Conservation (phyloP, 805 yeast species). For the Allodekkera sacchari region DNA sequence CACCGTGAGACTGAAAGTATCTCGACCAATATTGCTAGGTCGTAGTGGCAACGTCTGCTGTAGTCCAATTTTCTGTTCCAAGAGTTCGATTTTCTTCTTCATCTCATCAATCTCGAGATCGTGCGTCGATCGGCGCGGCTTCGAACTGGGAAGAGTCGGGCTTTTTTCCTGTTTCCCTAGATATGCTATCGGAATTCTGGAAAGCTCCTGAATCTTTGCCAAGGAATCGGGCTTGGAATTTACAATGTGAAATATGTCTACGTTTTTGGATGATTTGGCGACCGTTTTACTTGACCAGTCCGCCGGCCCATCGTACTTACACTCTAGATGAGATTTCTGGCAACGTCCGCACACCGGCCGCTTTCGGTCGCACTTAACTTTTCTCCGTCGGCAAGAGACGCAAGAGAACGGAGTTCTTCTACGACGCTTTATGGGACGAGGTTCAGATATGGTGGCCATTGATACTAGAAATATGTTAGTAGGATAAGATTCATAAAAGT, state of each 20-base stretch:
- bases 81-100: background rate
- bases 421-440: conserved; percentile 8
- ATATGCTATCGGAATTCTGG: conserved; percentile 1
- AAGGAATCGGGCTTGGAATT: background rate
- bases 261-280: background rate
- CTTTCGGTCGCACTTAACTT: conserved; percentile 18
- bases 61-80: conserved; percentile 1
- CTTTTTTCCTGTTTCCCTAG: background rate
- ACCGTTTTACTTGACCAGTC: conserved; percentile 8
- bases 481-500: no score
- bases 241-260: background rate
- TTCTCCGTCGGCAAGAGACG: conserved; percentile 13
- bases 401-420: conserved; percentile 19
- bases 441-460: no score
- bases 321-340: conserved; percentile 5
- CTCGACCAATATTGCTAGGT: background rate
- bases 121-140: background rate
- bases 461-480: no score
- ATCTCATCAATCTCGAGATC: background rate
- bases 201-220: background rate
- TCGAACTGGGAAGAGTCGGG: background rate
- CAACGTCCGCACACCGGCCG: conserved; percentile 17
- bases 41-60: no score
- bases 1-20: conserved; percentile 7
- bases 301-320: conserved; percentile 13